phyloP scores from a whole-genome alignment of 2,329 filamentous ascomycete genomes.

The Atkinsonella hypoxylon region DNA sequence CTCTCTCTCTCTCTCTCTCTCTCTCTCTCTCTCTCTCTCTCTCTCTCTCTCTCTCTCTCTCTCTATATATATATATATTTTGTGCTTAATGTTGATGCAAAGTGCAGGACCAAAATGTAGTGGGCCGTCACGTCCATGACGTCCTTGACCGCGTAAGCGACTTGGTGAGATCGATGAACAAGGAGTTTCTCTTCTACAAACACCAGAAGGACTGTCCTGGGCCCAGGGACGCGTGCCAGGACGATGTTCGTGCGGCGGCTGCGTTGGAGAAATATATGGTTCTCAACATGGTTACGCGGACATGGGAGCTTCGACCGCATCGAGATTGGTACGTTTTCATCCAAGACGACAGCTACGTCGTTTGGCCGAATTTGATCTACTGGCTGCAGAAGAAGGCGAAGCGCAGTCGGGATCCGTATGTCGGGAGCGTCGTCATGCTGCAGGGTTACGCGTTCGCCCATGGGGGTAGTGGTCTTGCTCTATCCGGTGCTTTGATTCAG shows the following conservation, averaged over 20 bases:
- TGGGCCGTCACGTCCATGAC: constrained; percentile 30
- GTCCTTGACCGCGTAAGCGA: constrained; percentile 28
- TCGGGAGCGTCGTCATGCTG: constrained; percentile 39
- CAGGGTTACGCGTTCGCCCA: constrained; percentile 38
- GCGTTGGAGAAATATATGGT: constrained; percentile 51
- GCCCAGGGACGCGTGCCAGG: constrained; percentile 31
- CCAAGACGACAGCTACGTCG: constrained; percentile 46
- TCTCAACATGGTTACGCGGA: constrained; percentile 43
- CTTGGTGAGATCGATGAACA: constrained; percentile 23
- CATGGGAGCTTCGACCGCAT: constrained; percentile 40
- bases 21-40: not conserved
- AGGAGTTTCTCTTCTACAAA: constrained; percentile 35
- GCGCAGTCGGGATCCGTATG: constrained; percentile 31
- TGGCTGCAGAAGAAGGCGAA: constrained; percentile 34
- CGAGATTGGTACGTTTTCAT: constrained; percentile 48
- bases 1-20: too few species aligned
- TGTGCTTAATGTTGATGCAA: not conserved
- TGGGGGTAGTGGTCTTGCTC: constrained; percentile 44
- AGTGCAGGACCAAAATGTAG: constrained; percentile 35
- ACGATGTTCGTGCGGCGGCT: constrained; percentile 29
- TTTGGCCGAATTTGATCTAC: constrained; percentile 40
- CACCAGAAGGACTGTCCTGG: constrained; percentile 33
- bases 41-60: not conserved
- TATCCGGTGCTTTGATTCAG: constrained; percentile 40
- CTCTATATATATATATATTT: not conserved